Percentiles rank a stretch among this genome's conserved stretches.
These are phyloP conservation scores for Diplodia corticola DNA, from an alignment of 2,329 filamentous ascomycete species.

Conservation along the genomic window DNA sequence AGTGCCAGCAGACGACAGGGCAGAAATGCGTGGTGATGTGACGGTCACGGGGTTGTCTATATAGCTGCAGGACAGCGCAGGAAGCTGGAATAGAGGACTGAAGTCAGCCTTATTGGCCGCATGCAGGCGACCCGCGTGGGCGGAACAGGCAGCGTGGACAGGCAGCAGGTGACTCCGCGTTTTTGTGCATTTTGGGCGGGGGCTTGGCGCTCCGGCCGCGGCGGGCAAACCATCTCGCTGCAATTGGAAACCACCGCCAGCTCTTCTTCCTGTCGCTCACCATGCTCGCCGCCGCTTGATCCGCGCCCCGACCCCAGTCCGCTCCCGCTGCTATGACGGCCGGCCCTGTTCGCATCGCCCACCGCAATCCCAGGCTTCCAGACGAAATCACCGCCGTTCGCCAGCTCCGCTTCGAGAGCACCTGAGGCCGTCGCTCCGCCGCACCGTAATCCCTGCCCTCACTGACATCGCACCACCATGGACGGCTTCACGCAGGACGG, in stretches of 20 bases:
- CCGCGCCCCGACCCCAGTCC: not conserved
- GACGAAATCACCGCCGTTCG: slow-evolving; percentile 12
- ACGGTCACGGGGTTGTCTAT: not conserved
- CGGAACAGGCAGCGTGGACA: not conserved
- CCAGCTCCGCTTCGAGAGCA: not conserved
- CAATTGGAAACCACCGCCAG: slow-evolving; percentile 4
- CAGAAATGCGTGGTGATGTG: slow-evolving; percentile 49
- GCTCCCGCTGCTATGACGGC: slow-evolving; percentile 18
- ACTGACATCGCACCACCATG: slow-evolving; percentile 6
- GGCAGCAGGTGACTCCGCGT: slow-evolving; percentile 23
- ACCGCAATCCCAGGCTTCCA: not conserved
- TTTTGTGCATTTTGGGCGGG: not conserved
- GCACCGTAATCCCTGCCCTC: not conserved
- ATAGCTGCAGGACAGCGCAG: not conserved
- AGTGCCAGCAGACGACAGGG: slow-evolving; percentile 44
- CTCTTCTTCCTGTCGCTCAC: not conserved
- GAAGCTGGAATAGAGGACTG: not conserved
- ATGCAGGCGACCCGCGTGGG: not conserved
- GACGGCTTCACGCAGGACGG: slow-evolving; percentile 26
- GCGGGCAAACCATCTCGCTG: slow-evolving; percentile 12
- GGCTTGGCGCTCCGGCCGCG: not conserved
- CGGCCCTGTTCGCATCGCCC: slow-evolving; percentile 2
- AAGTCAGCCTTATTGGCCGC: slow-evolving; percentile 13
- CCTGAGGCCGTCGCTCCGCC: not conserved
- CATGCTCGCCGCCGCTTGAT: not conserved